Evolutionary conservation across 2,329 filamentous ascomycete genomes (phyloP), one percentile per base, ranked within the genome.

Genomic region (Metarhizium anisopliae): DNA sequence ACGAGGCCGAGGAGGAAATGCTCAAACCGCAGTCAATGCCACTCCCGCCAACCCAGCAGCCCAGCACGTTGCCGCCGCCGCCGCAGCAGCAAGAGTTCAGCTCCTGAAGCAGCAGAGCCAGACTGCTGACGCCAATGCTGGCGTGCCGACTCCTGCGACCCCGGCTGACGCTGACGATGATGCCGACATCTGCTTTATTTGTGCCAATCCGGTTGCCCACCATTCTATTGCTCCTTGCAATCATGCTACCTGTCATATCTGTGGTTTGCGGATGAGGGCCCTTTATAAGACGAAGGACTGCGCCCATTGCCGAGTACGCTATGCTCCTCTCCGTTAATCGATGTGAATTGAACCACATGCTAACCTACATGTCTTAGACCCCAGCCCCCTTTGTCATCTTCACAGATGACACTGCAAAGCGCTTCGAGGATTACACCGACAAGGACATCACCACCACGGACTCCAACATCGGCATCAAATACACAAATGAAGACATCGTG

Each of bases 261-360:
- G 94, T 71, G 87, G 91, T 10, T 75, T 99, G 63, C 83, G 94
- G 58, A 83, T 97, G 82, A 83, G 94, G 63, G 94, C 93, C 1
- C 76, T 99, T 49, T 99, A 97, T 74, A 97, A 96, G 77, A 95
- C 86, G 58, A 95, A 95, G 71, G 89, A 92, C 61, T 99, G 94
- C 72, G 89, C 92, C n/a, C 92, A 97, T 71, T 99, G 94, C 69
- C 81, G 94, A 67, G 89, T 92, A 79, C 63, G 86, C 77, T 0
- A 6, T 13, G 14, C 8, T 40, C 29, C 16, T 13, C 7, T 49
- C 20, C 18, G 1, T 20, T 6, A 3, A 14, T 25, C 6, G 42
- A 8, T 10, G 16, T 7, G 16, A 35, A 11, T 35, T 35, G 32
- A 35, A 10, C 20, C 4, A 4, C 13, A 25, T 55, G 49, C 61